Evolutionary conservation across 805 yeast species (phyloP).

Genomic region (Saccharomycopsis sp.): DNA sequence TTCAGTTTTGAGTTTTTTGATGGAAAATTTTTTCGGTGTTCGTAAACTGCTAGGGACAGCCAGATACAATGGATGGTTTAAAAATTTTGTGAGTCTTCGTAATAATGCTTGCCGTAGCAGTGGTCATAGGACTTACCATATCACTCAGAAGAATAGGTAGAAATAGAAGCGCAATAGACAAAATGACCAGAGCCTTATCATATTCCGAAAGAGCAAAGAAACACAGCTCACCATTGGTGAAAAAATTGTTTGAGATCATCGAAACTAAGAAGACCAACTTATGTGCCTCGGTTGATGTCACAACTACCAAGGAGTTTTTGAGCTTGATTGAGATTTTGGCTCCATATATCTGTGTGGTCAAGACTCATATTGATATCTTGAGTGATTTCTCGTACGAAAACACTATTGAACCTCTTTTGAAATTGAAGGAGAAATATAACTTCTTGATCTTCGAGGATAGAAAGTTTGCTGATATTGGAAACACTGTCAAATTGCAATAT

Average conservation of each 20-base stretch:
- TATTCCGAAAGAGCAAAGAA: conserved; percentile 63
- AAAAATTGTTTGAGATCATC: conserved; percentile 66
- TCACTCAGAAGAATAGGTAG: neutral
- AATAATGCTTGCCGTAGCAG: neutral
- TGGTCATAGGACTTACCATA: neutral
- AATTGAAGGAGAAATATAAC: conserved; percentile 70
- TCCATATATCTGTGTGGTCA: conserved; percentile 84
- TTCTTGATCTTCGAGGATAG: conserved; percentile 95
- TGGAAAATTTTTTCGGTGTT: neutral
- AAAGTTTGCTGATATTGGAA: conserved; percentile 97
- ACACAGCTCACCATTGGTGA: conserved; percentile 77
- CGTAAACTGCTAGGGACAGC: neutral
- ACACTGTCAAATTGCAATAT: conserved; percentile 92
- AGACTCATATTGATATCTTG: conserved; percentile 90
- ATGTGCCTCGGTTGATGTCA: conserved; percentile 92
- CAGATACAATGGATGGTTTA: too few species aligned
- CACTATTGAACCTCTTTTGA: conserved; percentile 69
- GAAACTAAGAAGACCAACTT: conserved; percentile 75
- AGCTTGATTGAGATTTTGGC: conserved; percentile 72
- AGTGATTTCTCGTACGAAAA: conserved; percentile 81
- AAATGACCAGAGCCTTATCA: conserved; percentile 24
- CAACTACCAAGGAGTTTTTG: conserved; percentile 70
- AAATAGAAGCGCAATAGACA: neutral
- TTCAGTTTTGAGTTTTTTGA: neutral
- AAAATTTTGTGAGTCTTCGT: neutral